These are phyloP conservation scores for Rugonectria rugulosa DNA, from an alignment of 2,329 filamentous ascomycete species.

Conservation along the genomic window DNA sequence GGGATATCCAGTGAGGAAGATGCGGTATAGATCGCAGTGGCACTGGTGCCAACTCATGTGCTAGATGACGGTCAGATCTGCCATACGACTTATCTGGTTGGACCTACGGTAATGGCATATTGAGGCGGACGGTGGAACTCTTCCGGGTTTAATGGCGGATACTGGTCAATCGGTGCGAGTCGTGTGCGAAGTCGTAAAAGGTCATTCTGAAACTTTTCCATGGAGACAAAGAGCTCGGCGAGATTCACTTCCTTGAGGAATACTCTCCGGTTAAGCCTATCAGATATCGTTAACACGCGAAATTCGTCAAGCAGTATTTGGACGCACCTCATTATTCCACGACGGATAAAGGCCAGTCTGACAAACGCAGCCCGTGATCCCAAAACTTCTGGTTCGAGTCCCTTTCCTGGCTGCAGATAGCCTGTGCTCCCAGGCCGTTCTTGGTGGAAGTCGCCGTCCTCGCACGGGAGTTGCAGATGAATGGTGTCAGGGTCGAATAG, in stretches of 20 bases:
- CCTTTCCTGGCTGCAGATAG: constrained; percentile 36
- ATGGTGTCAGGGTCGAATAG: constrained; percentile 37
- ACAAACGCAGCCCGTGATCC: constrained; percentile 36
- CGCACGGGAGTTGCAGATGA: constrained; percentile 36
- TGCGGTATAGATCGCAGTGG: constrained; percentile 53
- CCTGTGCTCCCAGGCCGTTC: constrained; percentile 32
- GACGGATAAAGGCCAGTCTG: constrained; percentile 31
- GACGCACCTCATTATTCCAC: constrained; percentile 31
- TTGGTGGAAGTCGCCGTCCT: constrained; percentile 34
- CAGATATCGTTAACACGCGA: background rate
- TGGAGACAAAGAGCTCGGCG: constrained; percentile 32
- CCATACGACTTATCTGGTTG: rapidly evolving
- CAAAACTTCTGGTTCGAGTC: constrained; percentile 34
- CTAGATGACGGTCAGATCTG: constrained; percentile 9
- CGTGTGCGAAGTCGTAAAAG: constrained; percentile 33
- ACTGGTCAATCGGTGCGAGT: constrained; percentile 32
- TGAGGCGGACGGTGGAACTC: constrained; percentile 29
- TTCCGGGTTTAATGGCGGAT: constrained; percentile 26
- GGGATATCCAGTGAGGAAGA: constrained; percentile 50
- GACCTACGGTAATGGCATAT: constrained; percentile 32
- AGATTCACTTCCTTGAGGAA: constrained; percentile 36
- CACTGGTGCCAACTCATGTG: constrained; percentile 50
- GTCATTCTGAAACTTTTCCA: constrained; percentile 39
- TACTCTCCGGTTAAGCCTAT: constrained; percentile 34
- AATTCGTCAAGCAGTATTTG: too few species aligned